These are phyloP conservation scores for Lachancea waltii DNA, from an alignment of 805 yeast genomes.

Conservation along the genomic window DNA sequence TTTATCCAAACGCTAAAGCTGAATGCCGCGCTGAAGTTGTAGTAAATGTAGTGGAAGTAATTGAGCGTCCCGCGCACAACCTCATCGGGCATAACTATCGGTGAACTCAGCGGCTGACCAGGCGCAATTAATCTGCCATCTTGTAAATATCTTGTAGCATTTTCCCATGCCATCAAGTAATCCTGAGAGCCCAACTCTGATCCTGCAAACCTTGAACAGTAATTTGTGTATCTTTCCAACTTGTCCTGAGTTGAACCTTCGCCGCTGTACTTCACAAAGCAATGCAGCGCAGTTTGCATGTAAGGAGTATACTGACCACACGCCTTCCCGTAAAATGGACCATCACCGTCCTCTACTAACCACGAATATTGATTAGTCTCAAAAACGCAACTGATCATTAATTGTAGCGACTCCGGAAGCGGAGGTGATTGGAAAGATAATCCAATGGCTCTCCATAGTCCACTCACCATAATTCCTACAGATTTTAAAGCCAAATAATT, in stretches of 20 bases:
- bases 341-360: background rate
- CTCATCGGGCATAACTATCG: conserved; percentile 1
- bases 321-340: conserved; percentile 7
- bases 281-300: conserved; percentile 9
- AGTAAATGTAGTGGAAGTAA: conserved; percentile 5
- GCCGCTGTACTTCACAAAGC: conserved; percentile 6
- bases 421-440: conserved; percentile 6
- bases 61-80: conserved; percentile 3
- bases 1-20: conserved; percentile 8
- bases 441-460: conserved; percentile 1
- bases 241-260: background rate
- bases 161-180: background rate
- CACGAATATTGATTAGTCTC: conserved; percentile 3
- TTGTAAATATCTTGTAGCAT: conserved; percentile 6
- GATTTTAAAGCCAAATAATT: background rate
- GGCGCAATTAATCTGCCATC: background rate
- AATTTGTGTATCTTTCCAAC: conserved; percentile 1
- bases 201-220: conserved; percentile 2
- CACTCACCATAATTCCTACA: too few species aligned
- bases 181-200: background rate
- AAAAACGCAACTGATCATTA: conserved; percentile 6
- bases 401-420: conserved; percentile 3
- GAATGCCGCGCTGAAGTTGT: conserved; percentile 9
- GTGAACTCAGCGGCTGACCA: conserved; percentile 1
- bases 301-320: conserved; percentile 11